Evolutionary conservation across 208 protist species (phyloP), one percentile per base, ranked within the genome.

Genomic region (Leishmania tarentolae): DNA sequence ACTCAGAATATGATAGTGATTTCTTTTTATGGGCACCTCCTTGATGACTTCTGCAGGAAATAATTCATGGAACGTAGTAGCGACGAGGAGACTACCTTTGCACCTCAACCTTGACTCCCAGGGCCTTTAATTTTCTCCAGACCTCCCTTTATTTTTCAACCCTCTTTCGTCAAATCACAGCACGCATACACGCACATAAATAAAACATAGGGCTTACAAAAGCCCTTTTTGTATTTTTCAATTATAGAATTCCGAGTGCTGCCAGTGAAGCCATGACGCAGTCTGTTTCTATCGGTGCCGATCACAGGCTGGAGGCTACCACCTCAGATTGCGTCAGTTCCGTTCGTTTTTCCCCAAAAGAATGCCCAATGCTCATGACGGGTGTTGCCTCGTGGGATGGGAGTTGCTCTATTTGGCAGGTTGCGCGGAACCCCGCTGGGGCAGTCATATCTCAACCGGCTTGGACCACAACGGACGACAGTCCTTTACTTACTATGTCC

Each of bases 381-480:
- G 94, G 91, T 0, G 92, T 88, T 19, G 85, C 91, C 37, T 88
- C 90, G 35, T 97, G 94, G 93, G 94, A 97, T 69, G 87, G 87
- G 50, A 92, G 79, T 21, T 95, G 93, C 56, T 90, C 91, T 71
- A 80, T 97, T 46, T 97, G 92, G 90, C 91, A 97, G 66, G 85
- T 97, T 37, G 87, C 19, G 46, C 35, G 81, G 50, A 70, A 80
- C 28, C 21, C 82, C 1, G 68, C 85, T 28, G 86, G 80, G 11
- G 74, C 73, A 24, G 81, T 94, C 35, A 79, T 83, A n/a, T 91
- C 90, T 31, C 83, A 86, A 37, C 90, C 92, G 5, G 81, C 88
- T 69, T 87, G 74, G 85, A 85, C 87, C 46, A 84, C 89, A 61
- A 78, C 83, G 56, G 82, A 83, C 46, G 88, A 90, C 42, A 77